Percentiles rank a stretch among this genome's conserved stretches.
These are phyloP conservation scores for Fusarium illudens DNA, from an alignment of 2,329 filamentous ascomycete species.

Conservation along the genomic window DNA sequence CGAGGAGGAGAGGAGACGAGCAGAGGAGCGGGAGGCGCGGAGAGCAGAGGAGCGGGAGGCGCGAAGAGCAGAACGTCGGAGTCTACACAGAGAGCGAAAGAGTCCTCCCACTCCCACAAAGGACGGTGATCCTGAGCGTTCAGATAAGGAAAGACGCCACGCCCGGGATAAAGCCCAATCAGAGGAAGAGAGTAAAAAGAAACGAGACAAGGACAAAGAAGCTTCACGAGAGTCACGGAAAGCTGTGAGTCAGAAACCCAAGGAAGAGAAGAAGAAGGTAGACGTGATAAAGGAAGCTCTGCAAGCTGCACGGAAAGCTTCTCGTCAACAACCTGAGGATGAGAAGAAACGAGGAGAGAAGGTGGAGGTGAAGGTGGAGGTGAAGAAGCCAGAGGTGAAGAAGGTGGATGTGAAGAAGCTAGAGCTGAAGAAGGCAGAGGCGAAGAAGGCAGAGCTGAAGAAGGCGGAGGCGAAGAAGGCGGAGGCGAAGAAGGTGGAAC, in stretches of 20 bases:
- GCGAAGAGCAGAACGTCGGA: background rate
- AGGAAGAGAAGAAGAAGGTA: background rate
- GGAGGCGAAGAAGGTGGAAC: constrained; percentile 2
- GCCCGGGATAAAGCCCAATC: background rate
- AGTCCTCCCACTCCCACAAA: background rate
- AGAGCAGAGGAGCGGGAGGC: background rate
- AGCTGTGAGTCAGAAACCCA: background rate
- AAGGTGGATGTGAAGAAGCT: no score
- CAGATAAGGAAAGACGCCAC: background rate
- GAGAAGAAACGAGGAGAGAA: no score
- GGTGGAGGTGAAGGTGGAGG: no score
- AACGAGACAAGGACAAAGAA: constrained; percentile 1
- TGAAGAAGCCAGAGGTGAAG: no score
- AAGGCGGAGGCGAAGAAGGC: no score
- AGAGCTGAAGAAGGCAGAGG: no score
- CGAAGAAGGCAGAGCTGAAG: no score
- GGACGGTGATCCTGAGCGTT: background rate
- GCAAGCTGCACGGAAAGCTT: background rate
- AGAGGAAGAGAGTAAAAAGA: constrained; percentile 1
- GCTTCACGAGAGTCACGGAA: background rate
- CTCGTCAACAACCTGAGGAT: background rate
- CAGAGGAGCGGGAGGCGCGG: constrained; percentile 1
- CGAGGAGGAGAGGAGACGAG: constrained; percentile 1
- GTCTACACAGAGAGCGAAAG: constrained; percentile 1
- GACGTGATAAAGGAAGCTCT: background rate